These are phyloP conservation scores for Farysia itapuensis DNA, from an alignment of 1,284 basidiomycete genomes.

Conservation along the genomic window DNA sequence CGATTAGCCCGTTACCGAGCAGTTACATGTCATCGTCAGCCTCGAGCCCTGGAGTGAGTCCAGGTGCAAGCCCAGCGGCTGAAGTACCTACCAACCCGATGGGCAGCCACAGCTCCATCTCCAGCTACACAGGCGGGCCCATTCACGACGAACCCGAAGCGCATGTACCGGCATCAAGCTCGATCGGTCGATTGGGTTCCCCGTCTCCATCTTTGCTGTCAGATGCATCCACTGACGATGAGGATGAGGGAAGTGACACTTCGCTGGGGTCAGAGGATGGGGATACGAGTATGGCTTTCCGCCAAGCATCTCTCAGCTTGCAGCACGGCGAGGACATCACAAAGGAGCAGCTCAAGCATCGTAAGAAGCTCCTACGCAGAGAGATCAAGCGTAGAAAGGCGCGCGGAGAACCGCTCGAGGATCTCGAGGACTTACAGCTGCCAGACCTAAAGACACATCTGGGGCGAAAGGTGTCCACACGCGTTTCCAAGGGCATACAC, in stretches of 20 bases:
- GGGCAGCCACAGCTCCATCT: not conserved
- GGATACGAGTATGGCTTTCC: slow-evolving; percentile 1
- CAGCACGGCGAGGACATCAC: slow-evolving; percentile 43
- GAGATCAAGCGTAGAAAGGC: slow-evolving; percentile 35
- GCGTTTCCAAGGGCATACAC: slow-evolving; percentile 40
- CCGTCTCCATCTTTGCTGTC: slow-evolving; percentile 9
- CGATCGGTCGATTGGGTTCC: not conserved
- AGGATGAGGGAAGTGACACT: slow-evolving; percentile 8
- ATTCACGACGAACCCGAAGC: slow-evolving; percentile 20
- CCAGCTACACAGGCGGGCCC: slow-evolving; percentile 17
- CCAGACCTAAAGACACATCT: slow-evolving; percentile 18
- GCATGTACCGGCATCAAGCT: slow-evolving; percentile 8
- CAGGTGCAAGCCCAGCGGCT: slow-evolving; percentile 1
- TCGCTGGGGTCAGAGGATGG: slow-evolving; percentile 8
- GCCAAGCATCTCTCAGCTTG: slow-evolving; percentile 18
- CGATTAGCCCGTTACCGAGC: slow-evolving; percentile 12
- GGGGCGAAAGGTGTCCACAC: slow-evolving; percentile 22
- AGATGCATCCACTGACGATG: slow-evolving; percentile 19
- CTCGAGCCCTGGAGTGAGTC: slow-evolving; percentile 1
- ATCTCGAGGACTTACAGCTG: slow-evolving; percentile 12
- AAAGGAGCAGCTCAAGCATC: slow-evolving; percentile 36
- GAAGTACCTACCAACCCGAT: not conserved
- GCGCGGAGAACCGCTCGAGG: slow-evolving; percentile 22
- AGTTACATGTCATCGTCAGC: slow-evolving; percentile 8
- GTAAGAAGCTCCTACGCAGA: slow-evolving; percentile 38